These are phyloP conservation scores for Trichosporon sp. DNA, from an alignment of 1,284 basidiomycete genomes.

Conservation along the genomic window DNA sequence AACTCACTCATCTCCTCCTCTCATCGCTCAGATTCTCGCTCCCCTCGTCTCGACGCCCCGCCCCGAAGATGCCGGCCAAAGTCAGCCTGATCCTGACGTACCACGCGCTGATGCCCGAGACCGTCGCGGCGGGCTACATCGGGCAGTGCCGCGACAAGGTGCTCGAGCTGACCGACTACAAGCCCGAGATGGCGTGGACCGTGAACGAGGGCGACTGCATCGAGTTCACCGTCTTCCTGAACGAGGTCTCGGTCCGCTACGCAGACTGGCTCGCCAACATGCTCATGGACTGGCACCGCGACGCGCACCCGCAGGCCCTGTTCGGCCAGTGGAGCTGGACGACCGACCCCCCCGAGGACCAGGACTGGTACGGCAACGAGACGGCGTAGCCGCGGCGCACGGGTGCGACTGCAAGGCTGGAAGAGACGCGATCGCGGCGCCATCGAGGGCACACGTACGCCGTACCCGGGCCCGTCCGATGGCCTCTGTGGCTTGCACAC, in stretches of 20 bases:
- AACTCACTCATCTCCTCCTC: background rate
- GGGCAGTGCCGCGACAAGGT: background rate
- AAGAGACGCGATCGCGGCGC: no score
- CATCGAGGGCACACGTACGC: no score
- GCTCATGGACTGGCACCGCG: constrained; percentile 3
- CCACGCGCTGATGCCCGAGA: background rate
- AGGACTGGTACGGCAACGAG: background rate
- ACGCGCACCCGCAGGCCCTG: background rate
- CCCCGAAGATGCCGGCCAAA: background rate
- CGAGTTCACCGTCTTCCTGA: background rate
- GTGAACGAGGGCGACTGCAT: background rate
- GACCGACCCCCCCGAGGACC: background rate
- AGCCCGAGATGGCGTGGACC: background rate
- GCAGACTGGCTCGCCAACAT: constrained; percentile 1
- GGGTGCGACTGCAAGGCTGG: no score
- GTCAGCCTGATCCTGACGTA: constrained; percentile 1
- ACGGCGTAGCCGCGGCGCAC: background rate
- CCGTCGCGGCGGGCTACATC: background rate
- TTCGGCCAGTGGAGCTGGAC: constrained; percentile 1
- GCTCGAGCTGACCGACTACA: background rate
- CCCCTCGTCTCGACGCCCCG: background rate
- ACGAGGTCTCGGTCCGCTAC: constrained; percentile 1
- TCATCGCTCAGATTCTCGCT: background rate
- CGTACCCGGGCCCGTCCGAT: no score
- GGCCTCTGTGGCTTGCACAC: no score